phyloP scores from a whole-genome alignment of 805 yeast genomes.

The Myxozyma kluyveri region DNA sequence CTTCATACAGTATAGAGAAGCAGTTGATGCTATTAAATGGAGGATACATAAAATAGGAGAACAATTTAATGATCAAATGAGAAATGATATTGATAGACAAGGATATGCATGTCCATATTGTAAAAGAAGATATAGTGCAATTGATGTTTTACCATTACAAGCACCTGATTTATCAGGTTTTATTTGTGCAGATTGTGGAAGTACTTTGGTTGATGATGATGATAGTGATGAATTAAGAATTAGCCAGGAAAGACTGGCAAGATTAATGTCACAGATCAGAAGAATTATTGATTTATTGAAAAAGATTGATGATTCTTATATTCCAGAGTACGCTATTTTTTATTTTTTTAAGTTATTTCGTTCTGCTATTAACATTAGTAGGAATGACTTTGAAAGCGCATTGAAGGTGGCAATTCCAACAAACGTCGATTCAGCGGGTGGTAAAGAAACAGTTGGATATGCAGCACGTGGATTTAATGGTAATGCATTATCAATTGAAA shows the following conservation, averaged over 20 bases:
- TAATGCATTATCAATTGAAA: constrained; percentile 78
- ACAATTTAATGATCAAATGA: constrained; percentile 73
- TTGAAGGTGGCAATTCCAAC: constrained; percentile 76
- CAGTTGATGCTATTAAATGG: constrained; percentile 96
- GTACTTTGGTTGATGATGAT: constrained; percentile 79
- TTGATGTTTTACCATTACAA: constrained; percentile 81
- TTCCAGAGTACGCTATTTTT: constrained; percentile 55
- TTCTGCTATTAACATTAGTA: not conserved
- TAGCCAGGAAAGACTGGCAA: constrained; percentile 77
- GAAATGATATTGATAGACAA: constrained; percentile 83
- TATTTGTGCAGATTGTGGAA: constrained; percentile 80
- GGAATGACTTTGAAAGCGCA: constrained; percentile 81
- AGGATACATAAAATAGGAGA: constrained; percentile 85
- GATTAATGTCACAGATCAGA: constrained; percentile 82
- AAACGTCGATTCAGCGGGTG: constrained; percentile 56
- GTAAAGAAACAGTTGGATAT: constrained; percentile 38
- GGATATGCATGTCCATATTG: constrained; percentile 91
- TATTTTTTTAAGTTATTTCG: not conserved
- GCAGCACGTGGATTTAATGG: constrained; percentile 41
- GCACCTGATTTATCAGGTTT: constrained; percentile 80
- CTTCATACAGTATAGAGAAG: constrained; percentile 85
- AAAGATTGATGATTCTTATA: constrained; percentile 71
- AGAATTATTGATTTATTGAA: constrained; percentile 81
- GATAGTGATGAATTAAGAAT: constrained; percentile 75
- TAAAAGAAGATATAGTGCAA: constrained; percentile 70